Evolutionary conservation across 345 rosid species (phyloP).

Genomic region (Erodium maritimum): DNA sequence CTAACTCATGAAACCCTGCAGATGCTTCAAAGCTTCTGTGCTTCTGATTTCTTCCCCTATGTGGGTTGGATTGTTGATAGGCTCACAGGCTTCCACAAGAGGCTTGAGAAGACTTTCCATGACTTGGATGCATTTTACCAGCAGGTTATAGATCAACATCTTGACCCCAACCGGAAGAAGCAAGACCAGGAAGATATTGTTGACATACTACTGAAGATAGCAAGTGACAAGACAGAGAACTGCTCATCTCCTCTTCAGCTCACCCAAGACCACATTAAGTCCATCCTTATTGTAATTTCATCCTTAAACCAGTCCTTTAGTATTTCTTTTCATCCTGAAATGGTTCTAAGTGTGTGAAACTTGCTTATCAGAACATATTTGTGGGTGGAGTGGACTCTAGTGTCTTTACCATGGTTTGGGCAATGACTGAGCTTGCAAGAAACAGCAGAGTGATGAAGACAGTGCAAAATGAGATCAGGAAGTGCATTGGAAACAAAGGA

Average conservation of each 20-base stretch:
- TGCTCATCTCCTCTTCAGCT: conserved; percentile 9
- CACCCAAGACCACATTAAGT: conserved; percentile 33
- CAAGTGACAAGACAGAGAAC: conserved; percentile 16
- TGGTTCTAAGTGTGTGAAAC: too few relatives aligned
- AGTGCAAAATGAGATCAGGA: conserved; percentile 15
- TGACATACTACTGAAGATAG: conserved; percentile 29
- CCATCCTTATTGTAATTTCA: conserved; percentile 28
- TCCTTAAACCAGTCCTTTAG: too few relatives aligned
- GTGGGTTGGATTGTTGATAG: conserved; percentile 27
- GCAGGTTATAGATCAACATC: conserved; percentile 25
- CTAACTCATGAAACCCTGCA: conserved; percentile 15
- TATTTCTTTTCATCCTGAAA: too few relatives aligned
- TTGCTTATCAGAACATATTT: too few relatives aligned
- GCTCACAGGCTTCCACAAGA: conserved; percentile 18
- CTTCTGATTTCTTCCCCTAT: conserved; percentile 15
- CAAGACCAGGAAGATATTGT: conserved; percentile 26
- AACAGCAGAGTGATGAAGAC: conserved; percentile 28
- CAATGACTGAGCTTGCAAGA: too few relatives aligned
- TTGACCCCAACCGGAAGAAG: conserved; percentile 12
- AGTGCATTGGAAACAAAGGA: too few relatives aligned
- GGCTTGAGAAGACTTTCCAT: conserved; percentile 20
- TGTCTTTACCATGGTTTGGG: too few relatives aligned
- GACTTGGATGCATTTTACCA: conserved; percentile 26
- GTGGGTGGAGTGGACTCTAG: too few relatives aligned
- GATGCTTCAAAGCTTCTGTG: conserved; percentile 18